Evolutionary conservation across 805 yeast genomes (phyloP).

Genomic region (Barnettozyma sucrosica): DNA sequence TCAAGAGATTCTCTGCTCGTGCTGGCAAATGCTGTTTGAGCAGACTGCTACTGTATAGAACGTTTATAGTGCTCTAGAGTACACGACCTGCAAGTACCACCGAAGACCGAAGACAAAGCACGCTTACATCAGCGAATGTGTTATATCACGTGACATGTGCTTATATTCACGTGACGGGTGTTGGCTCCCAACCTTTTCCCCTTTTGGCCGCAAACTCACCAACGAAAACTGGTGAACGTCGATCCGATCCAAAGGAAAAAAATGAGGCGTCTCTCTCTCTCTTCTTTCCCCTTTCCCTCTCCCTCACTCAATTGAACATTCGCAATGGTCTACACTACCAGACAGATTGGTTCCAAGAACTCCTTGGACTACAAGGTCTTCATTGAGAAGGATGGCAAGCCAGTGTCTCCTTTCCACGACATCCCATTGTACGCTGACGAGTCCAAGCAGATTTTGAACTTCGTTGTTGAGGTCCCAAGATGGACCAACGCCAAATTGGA

Average conservation of each 20-base stretch:
- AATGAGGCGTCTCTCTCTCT: background rate
- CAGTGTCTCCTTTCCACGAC: conserved; percentile 92
- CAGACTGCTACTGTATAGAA: no score
- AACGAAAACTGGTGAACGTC: background rate
- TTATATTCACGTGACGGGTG: background rate
- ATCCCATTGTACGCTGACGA: conserved; percentile 91
- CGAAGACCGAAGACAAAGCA: background rate
- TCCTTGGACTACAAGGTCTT: conserved; percentile 88
- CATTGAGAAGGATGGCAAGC: conserved; percentile 90
- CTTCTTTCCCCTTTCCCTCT: background rate
- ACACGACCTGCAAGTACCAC: no score
- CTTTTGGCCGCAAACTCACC: background rate
- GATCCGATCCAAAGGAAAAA: background rate
- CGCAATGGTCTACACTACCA: conserved; percentile 71
- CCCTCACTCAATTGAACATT: conserved; percentile 1
- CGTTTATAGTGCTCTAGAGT: no score
- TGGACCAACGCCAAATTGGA: conserved; percentile 98
- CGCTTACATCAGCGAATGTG: background rate
- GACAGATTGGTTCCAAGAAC: conserved; percentile 94
- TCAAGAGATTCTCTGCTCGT: conserved; percentile 9
- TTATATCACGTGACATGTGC: conserved; percentile 3
- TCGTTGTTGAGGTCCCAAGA: conserved; percentile 96
- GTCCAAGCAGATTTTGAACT: conserved; percentile 79
- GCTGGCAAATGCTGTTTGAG: conserved; percentile 8
- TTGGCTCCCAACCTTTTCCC: background rate